A percentile compares a stretch with the other conserved stretches of the same genome.
Evolutionary conservation across 345 rosid species (phyloP).

Genomic region (Aquilaria sinensis): DNA sequence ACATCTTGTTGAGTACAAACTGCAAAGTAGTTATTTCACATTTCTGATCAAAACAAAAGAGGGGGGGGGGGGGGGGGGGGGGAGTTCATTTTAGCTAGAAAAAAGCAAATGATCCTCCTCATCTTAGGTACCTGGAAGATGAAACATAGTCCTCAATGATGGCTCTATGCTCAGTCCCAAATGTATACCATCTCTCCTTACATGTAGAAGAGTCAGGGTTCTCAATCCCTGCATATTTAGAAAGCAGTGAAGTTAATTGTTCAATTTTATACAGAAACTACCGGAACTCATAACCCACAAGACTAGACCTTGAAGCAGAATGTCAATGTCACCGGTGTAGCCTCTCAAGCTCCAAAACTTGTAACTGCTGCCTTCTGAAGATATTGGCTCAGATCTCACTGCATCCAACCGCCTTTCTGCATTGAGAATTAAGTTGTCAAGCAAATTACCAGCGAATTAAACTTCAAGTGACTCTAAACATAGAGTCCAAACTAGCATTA

Average conservation of each 20-base stretch:
- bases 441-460: background rate
- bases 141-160: constrained; percentile 9
- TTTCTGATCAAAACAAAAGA: too few relatives aligned
- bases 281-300: background rate
- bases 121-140: constrained; percentile 9
- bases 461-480: background rate
- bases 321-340: constrained; percentile 9
- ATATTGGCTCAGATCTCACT: constrained; percentile 15
- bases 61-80: too few relatives aligned
- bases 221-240: constrained; percentile 9
- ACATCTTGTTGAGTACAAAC: too few relatives aligned
- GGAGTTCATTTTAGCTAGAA: too few relatives aligned
- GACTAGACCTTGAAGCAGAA: constrained; percentile 16
- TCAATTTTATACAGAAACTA: background rate
- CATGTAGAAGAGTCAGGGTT: background rate
- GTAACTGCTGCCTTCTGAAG: constrained; percentile 3
- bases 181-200: constrained; percentile 14
- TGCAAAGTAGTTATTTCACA: too few relatives aligned
- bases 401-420: constrained; percentile 11
- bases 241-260: background rate
- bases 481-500: background rate
- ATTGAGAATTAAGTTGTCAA: background rate
- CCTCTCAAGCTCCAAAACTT: constrained; percentile 14
- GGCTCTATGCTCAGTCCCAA: constrained; percentile 4
- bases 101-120: too few relatives aligned